Evolutionary conservation across 2,329 filamentous ascomycete species (phyloP), one percentile per base, ranked within the genome.

Genomic region (Fusarium sp.): DNA sequence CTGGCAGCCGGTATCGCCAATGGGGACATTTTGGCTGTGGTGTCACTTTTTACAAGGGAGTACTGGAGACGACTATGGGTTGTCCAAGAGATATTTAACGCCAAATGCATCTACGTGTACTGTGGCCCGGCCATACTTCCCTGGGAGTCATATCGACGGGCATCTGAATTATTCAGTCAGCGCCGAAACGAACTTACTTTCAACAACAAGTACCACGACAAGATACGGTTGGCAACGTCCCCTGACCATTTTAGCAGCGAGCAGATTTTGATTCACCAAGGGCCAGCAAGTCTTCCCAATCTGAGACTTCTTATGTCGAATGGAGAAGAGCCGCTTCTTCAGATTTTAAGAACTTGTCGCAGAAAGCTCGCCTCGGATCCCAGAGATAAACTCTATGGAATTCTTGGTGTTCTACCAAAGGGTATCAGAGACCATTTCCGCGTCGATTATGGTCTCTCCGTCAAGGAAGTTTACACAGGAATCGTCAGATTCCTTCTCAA

Each of bases 51-150:
- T n/a, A 39, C 42, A 1, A 58, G 63, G 9, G 51, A 58, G 3
- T 67, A 67, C 26, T 67, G 64, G 64, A 53, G 48, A 32, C 52
- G 64, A 23, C 20, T 67, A 0, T 67, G 64, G 64, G 52, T 40
- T 7, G 46, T 58, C 5, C 64, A 67, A n/a, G 63, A 67, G 6
- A 40, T 67, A 2, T 67, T 64, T 17, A 50, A 67, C 3, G 64
- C 64, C 2, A 53, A 49, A 14, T 11, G 42, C 1, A 54, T 67
- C 3, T 23, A 23, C 17, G 57, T 67, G 6, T 49, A 67, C 4
- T 67, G 63, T 11, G 64, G 64, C 11, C 17, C 32, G 7, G 44
- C 57, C 1, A 34, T 34, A 0, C 47, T 67, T 0, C 40, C 59
- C 7, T 67, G 64, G 64, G 32, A 28, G 20, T 32, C 39, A 12